A percentile compares a stretch with the other conserved stretches of the same genome.
Conservation (phyloP, 2,329 filamentous ascomycete genomes). For the Botrytis hyacinthi region DNA sequence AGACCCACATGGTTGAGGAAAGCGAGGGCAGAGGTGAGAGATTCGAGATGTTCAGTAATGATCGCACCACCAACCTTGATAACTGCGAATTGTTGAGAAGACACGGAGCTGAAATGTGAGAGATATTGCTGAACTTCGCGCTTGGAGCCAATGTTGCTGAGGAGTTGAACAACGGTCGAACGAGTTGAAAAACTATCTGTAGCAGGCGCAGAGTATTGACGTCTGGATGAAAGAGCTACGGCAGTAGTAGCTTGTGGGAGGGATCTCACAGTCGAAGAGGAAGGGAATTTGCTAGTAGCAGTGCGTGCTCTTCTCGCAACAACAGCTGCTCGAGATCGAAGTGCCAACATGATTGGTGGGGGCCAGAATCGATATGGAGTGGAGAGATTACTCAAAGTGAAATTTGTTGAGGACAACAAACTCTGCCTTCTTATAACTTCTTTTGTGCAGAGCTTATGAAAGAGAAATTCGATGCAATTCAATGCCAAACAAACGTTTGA, state of each 20-base stretch:
- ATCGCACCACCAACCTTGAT: slow-evolving; percentile 98
- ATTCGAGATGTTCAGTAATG: slow-evolving; percentile 88
- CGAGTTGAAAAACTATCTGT: slow-evolving; percentile 51
- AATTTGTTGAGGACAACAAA: slow-evolving; percentile 9
- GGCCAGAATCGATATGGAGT: neutral
- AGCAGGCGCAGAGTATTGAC: slow-evolving; percentile 37
- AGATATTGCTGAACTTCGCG: slow-evolving; percentile 96
- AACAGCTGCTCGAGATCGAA: slow-evolving; percentile 36
- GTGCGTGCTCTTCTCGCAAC: slow-evolving; percentile 37
- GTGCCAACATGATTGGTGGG: slow-evolving; percentile 37
- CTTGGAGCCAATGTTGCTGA: slow-evolving; percentile 95
- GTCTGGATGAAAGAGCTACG: slow-evolving; percentile 30
- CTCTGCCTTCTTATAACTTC: slow-evolving; percentile 31
- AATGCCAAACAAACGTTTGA: slow-evolving; percentile 30
- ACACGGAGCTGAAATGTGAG: slow-evolving; percentile 94
- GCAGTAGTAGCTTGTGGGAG: slow-evolving; percentile 35
- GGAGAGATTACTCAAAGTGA: slow-evolving; percentile 7
- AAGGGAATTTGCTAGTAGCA: slow-evolving; percentile 31
- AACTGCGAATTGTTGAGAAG: slow-evolving; percentile 94
- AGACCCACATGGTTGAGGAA: slow-evolving; percentile 94
- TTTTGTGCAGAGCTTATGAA: slow-evolving; percentile 27
- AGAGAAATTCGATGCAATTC: slow-evolving; percentile 23
- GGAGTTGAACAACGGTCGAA: slow-evolving; percentile 80
- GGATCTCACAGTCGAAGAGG: slow-evolving; percentile 27
- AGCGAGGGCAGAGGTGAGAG: slow-evolving; percentile 81